Base-by-base conservation (phyloP, 495 filamentous ascomycete species). In the Aspergillus mulundensis region DNA sequence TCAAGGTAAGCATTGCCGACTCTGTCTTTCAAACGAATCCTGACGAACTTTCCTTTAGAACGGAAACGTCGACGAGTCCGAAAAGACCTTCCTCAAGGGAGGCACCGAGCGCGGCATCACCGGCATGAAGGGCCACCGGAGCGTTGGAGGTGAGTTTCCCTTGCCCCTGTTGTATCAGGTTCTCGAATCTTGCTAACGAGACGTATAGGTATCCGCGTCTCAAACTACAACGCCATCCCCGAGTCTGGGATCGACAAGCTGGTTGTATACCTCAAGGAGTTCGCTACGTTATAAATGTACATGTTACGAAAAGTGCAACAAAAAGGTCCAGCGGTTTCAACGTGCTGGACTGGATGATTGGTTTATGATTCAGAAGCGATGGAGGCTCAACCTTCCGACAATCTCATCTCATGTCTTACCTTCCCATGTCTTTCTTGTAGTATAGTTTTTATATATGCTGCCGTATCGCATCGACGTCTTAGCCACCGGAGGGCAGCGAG, bases 81-180 rank as follows among this genome's bases (percentile, higher is more conserved):
- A 97, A 70, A 91, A 91, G 69, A 75, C 70, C 14, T 96, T 96
- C 72, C 70, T 96, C 50, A 79, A 82, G 49, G 85, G 87, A 23
- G 88, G 88, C 11, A 81, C 84, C 34, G 74, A 77, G 61, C 71
- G 70, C 36, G 79, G 82, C 11, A 70, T 95, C 39, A 77, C 78
- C 30, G 90, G 90, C 12, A 68, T 94, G 61, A 94, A 92, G 71
- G 90, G 89, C 0, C 89, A 95, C 70, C 75, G 90, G 53, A 89
- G 85, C 56, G 86, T 95, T 1, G 87, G 88, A 39, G 89, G 90
- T 56, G 84, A 88, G 47, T 19, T 30, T 50, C n/a, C n/a, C 77
- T 80, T 32, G n/a, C n/a, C 79, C 71, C 59, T 86, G 84, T 58
- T 87, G 59, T 25, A 24, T 6, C 5, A 25, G 28, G 19, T 36